A percentile compares a stretch with the other conserved stretches of the same genome.
phyloP scores from a whole-genome alignment of 1,284 basidiomycete species.

The Fomitopsis pinicola region DNA sequence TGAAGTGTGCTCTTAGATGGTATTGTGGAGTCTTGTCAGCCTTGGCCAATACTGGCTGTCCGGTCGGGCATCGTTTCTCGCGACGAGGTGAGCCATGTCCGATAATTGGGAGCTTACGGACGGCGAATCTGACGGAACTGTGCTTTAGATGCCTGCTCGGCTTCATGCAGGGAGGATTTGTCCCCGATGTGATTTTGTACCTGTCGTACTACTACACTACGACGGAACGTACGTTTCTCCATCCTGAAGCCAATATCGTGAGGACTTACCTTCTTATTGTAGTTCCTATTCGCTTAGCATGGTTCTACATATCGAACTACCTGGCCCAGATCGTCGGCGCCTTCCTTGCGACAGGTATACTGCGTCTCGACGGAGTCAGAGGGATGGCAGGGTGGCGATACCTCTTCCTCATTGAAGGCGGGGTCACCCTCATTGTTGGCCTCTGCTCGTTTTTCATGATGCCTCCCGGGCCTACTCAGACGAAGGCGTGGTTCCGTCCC shows the following conservation, averaged over 20 bases:
- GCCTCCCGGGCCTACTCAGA: constrained; percentile 68
- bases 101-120: constrained; percentile 2
- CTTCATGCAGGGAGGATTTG: constrained; percentile 59
- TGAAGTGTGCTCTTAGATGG: constrained; percentile 32
- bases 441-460: constrained; percentile 61
- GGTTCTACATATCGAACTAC: constrained; percentile 66
- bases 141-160: constrained; percentile 33
- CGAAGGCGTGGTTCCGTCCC: constrained; percentile 60
- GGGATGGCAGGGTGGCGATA: constrained; percentile 60
- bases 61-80: constrained; percentile 51
- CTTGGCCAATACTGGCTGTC: constrained; percentile 59
- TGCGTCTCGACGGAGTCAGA: constrained; percentile 53
- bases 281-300: constrained; percentile 59
- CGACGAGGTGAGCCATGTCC: constrained; percentile 28
- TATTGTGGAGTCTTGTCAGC: constrained; percentile 53
- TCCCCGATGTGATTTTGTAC: constrained; percentile 63
- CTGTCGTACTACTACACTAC: constrained; percentile 71
- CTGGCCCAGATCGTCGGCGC: constrained; percentile 48
- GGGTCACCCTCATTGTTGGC: constrained; percentile 52
- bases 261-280: not conserved
- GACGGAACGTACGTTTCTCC: constrained; percentile 35
- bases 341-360: constrained; percentile 64
- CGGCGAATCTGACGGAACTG: constrained; percentile 14
- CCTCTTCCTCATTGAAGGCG: constrained; percentile 51
- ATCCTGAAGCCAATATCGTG: not conserved